Evolutionary conservation across 1,284 basidiomycete genomes (phyloP).

Genomic region (Waitea zeae): DNA sequence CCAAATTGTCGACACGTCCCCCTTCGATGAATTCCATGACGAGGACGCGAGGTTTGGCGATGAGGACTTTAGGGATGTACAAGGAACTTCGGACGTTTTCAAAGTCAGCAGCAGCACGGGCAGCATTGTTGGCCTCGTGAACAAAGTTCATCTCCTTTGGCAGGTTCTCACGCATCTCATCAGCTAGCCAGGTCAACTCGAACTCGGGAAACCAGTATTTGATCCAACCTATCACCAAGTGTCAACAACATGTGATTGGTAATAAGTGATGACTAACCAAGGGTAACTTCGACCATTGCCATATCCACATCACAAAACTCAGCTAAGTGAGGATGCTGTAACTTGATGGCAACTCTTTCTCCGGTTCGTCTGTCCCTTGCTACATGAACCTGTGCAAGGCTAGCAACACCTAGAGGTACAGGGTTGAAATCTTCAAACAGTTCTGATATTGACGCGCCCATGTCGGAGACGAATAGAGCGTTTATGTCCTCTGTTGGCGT

Average conservation of each 20-base stretch:
- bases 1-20: constrained; percentile 77
- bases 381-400: constrained; percentile 88
- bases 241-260: constrained; percentile 16
- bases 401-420: constrained; percentile 88
- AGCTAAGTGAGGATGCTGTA: constrained; percentile 90
- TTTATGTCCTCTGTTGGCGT: constrained; percentile 59
- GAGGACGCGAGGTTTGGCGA: constrained; percentile 73
- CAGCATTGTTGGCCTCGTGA: constrained; percentile 82
- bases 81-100: constrained; percentile 57
- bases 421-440: constrained; percentile 76
- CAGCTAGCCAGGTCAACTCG: constrained; percentile 88
- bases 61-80: constrained; percentile 82
- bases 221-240: too few relatives aligned
- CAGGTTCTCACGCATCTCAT: constrained; percentile 85
- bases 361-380: constrained; percentile 61
- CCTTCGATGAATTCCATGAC: constrained; percentile 93
- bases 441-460: constrained; percentile 44
- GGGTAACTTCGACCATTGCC: constrained; percentile 72
- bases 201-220: constrained; percentile 82
- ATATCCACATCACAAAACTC: constrained; percentile 84
- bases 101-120: constrained; percentile 62
- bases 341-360: constrained; percentile 79
- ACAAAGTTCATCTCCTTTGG: constrained; percentile 93
- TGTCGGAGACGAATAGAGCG: constrained; percentile 53
- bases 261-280: constrained; percentile 16